A percentile compares a stretch with the other conserved stretches of the same genome.
Evolutionary conservation across 148 eudicot genomes (phyloP).

Genomic region (Nepenthes gracilis): DNA sequence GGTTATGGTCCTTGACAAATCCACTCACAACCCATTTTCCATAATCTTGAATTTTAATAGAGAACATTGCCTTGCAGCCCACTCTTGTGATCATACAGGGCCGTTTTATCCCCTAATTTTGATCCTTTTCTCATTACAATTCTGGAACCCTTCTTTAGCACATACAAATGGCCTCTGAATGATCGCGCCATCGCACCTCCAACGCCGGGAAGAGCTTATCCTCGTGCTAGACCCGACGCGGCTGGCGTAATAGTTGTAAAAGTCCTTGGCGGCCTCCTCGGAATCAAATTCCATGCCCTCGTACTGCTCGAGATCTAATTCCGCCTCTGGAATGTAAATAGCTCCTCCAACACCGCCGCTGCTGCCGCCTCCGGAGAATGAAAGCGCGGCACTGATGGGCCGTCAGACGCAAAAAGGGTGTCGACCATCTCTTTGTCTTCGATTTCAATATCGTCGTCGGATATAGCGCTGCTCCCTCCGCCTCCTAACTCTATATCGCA

Average conservation of each 20-base stretch:
- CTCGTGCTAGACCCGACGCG: constrained; percentile 46
- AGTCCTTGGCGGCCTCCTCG: constrained; percentile 46
- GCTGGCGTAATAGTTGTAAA: constrained; percentile 47
- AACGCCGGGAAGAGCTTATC: constrained; percentile 36
- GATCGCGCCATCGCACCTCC: constrained; percentile 35
- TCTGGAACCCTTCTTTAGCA: constrained; percentile 43
- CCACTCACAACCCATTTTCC: constrained; percentile 41
- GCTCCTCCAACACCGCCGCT: not conserved
- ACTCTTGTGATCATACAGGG: constrained; percentile 38
- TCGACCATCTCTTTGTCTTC: constrained; percentile 12
- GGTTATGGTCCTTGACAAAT: constrained; percentile 44
- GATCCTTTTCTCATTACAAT: constrained; percentile 25
- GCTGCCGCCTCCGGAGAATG: too few species aligned
- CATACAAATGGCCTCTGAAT: constrained; percentile 44
- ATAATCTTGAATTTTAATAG: constrained; percentile 26
- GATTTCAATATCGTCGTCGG: constrained; percentile 23
- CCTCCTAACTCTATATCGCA: constrained; percentile 24
- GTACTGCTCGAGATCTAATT: constrained; percentile 28
- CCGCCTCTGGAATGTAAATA: constrained; percentile 17
- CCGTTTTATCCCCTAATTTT: constrained; percentile 24
- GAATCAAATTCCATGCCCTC: constrained; percentile 55
- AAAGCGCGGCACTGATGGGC: constrained; percentile 2
- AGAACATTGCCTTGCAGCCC: constrained; percentile 37
- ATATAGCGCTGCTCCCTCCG: constrained; percentile 7
- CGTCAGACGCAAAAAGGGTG: constrained; percentile 1